Evolutionary conservation across 345 rosid species (phyloP).

Genomic region (Cochlearia excelsa): DNA sequence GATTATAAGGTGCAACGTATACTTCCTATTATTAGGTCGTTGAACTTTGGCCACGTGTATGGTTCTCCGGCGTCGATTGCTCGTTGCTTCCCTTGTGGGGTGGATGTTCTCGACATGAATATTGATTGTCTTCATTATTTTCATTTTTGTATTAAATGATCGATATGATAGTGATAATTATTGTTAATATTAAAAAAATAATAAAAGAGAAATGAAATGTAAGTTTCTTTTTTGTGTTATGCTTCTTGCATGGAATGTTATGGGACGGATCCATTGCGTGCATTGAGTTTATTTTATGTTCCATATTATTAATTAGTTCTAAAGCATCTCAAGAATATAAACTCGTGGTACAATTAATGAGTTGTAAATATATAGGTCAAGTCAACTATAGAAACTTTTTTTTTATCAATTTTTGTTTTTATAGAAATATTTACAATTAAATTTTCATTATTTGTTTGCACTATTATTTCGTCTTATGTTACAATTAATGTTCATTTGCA

Average conservation of each 20-base stretch:
- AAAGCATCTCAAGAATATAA: conserved; percentile 12
- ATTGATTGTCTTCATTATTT: conserved; percentile 5
- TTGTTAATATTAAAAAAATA: background rate
- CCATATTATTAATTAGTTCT: conserved; percentile 12
- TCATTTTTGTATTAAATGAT: background rate
- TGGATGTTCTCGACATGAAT: conserved; percentile 9
- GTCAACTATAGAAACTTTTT: no score
- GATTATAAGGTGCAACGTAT: conserved; percentile 26
- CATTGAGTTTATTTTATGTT: conserved; percentile 19
- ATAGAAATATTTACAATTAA: no score
- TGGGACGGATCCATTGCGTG: conserved; percentile 28
- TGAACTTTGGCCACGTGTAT: conserved; percentile 27
- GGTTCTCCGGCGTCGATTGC: conserved; percentile 25
- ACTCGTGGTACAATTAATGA: background rate
- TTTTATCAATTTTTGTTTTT: no score
- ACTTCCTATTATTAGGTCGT: conserved; percentile 4
- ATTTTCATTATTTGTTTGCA: no score
- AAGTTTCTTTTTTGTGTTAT: conserved; percentile 7
- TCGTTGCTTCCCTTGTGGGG: conserved; percentile 11
- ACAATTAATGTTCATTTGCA: no score
- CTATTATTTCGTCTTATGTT: no score
- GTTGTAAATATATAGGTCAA: no score
- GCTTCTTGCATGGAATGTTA: conserved; percentile 31
- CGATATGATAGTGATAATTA: conserved; percentile 20
- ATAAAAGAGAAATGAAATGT: no score